Conservation (phyloP, 2,329 filamentous ascomycete genomes). For the Cladosporium austrohemisphaericum region DNA sequence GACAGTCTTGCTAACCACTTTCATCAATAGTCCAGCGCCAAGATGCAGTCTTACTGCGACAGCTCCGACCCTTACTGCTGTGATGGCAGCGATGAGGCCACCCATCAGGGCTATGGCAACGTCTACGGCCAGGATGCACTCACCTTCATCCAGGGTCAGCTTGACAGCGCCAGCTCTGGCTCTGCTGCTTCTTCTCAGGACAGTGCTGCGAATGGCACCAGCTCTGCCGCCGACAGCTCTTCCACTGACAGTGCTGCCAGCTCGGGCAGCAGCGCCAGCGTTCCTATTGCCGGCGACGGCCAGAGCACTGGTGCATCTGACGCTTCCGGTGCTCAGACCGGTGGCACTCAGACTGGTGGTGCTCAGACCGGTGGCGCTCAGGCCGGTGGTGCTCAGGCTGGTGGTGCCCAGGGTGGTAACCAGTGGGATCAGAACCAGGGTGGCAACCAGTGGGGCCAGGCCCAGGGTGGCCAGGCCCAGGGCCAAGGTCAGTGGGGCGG, state of each 20-base stretch:
- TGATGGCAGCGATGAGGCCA: slow-evolving; percentile 56
- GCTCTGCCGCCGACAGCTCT: background rate
- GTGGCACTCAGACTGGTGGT: background rate
- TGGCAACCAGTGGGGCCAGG: slow-evolving; percentile 6
- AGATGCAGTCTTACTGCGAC: slow-evolving; percentile 64
- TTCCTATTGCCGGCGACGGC: background rate
- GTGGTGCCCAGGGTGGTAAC: background rate
- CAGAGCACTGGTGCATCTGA: background rate
- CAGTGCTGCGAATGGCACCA: slow-evolving; percentile 1
- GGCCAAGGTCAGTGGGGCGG: slow-evolving; percentile 6
- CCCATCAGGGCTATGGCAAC: slow-evolving; percentile 59
- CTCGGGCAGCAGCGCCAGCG: background rate
- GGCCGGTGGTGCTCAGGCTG: slow-evolving; percentile 3
- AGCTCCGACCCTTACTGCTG: slow-evolving; percentile 63
- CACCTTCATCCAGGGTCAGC: slow-evolving; percentile 54
- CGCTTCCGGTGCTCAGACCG: background rate
- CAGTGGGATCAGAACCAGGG: slow-evolving; percentile 1
- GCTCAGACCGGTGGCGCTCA: background rate
- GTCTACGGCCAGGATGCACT: slow-evolving; percentile 59
- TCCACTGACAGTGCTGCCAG: background rate
- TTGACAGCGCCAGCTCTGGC: slow-evolving; percentile 25
- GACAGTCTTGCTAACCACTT: background rate
- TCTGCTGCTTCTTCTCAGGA: background rate
- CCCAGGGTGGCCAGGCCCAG: background rate
- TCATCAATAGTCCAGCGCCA: slow-evolving; percentile 3